Base-by-base conservation (phyloP, 2,329 filamentous ascomycete genomes). In the Aspergillus calidoustus region DNA sequence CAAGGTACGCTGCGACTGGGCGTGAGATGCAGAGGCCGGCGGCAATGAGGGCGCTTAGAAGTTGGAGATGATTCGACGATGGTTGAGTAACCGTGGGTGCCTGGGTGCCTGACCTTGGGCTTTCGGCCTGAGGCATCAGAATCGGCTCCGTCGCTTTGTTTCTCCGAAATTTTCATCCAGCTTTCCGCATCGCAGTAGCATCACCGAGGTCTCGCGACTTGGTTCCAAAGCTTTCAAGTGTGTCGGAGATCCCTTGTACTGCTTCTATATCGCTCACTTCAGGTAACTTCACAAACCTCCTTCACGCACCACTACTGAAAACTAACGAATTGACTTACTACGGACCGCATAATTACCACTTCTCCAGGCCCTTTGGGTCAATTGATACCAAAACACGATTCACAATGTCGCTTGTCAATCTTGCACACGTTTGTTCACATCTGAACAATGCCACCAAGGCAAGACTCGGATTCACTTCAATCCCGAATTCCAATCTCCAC, bases 361-460 rank as follows among this genome's bases (percentile, higher is more conserved):
- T 23, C 38, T 51, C 34, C 44, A 65, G 62, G 63, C 62, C 67
- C 63, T 31, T 54, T 67, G 68, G 66, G 63, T 69, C 65, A 62
- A 65, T 69, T 61, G 47, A 41, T 57, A 53, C 46, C 47, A 50
- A 48, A 56, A 54, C 56, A 59, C 50, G 22, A 59, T 60, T 51
- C 68, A 80, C 71, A 52, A 91, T 92, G 89, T 91, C 89, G 71
- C 85, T 97, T 79, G 82, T 86, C 74, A 87, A 89, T 78, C 85
- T 96, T 66, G 85, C 87, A 71, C 83, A 94, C 82, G 87, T 93
- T 80, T 96, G 91, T 84, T 93, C 92, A 68, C 93, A 97, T 81
- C 84, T 97, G 60, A 91, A 95, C 77, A 97, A 97, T 82, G 91
- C 91, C 68, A 90, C 90, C 60, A 88, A 88, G 72, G 92, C 91